Evolutionary conservation across 2,329 filamentous ascomycete genomes (phyloP).

Genomic region (Amauroascus verrucosus): DNA sequence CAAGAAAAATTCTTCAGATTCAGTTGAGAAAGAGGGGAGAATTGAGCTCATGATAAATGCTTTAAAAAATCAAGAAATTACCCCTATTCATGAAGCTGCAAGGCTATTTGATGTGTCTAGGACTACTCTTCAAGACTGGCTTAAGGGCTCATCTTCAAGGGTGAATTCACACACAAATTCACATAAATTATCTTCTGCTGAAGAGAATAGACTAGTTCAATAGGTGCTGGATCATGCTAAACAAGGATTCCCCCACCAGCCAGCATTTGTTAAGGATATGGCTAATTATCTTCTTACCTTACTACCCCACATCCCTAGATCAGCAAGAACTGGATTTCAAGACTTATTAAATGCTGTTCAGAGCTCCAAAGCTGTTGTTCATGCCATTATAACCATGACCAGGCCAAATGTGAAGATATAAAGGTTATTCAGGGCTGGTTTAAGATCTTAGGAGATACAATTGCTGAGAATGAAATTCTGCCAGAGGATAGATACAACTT

Average conservation of each 20-base stretch:
- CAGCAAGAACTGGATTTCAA: not conserved
- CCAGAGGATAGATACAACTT: slow-evolving; percentile 18
- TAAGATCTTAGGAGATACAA: not conserved
- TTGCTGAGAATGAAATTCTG: slow-evolving; percentile 10
- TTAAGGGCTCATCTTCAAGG: not conserved
- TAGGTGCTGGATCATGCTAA: slow-evolving; percentile 2
- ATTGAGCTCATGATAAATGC: slow-evolving; percentile 6
- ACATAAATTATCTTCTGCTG: slow-evolving; percentile 6
- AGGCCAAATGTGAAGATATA: slow-evolving; percentile 9
- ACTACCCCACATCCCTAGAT: not conserved
- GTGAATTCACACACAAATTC: slow-evolving; percentile 7
- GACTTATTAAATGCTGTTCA: not conserved
- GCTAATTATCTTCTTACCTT: slow-evolving; percentile 12
- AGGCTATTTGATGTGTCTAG: slow-evolving; percentile 3
- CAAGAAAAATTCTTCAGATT: slow-evolving; percentile 1
- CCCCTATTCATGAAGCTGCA: slow-evolving; percentile 11
- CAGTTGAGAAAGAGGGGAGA: slow-evolving; percentile 8
- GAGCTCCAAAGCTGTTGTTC: not conserved
- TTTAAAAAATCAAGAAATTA: slow-evolving; percentile 12
- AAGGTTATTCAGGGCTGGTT: not conserved
- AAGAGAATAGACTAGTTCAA: slow-evolving; percentile 9
- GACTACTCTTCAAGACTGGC: slow-evolving; percentile 1
- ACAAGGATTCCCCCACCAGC: slow-evolving; percentile 2
- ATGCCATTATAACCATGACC: slow-evolving; percentile 3
- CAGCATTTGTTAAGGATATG: slow-evolving; percentile 10